Evolutionary conservation across 371 early-diverging fungal species (phyloP), one percentile per base, ranked within the genome.

Genomic region (Lichtheimia ramosa): DNA sequence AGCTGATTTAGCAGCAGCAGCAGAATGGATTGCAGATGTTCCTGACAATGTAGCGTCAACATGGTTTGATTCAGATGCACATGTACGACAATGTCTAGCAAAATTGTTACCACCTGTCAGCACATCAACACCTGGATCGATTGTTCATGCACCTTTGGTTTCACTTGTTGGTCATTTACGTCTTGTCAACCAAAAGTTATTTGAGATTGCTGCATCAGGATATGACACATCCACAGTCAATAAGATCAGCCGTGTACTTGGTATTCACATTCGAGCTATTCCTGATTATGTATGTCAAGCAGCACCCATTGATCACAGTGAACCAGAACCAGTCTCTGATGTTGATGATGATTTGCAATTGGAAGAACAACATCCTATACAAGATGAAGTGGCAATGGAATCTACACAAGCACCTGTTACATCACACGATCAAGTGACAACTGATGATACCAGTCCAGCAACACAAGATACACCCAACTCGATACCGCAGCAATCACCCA

Each of bases 61-160:
- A 39, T 81, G 81, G 81, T 81, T 81, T 58, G 76, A 75, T 34
- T 70, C 74, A 3, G 78, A 77, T 51, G 55, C 59, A 2, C 66
- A 81, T 50, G 56, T 81, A 4, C 64, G 71, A 3, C 68, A 69
- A 23, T 74, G 62, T 51, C 48, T 81, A 3, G 59, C 64, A 4
- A 60, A 64, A 4, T 48, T 81, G 3, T 52, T 81, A 40, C 81
- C 81, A 0, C 56, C 73, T 10, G 61, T 75, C 3, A 65, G 66
- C 13, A 66, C 70, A 3, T 74, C 73, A 5, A 53, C 70, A 5
- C 61, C 72, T 25, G 74, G 77, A 3, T 70, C 71, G 0, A 49
- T 69, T n/a, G 73, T 67, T 54, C 73, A 79, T 54, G 63, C 48
- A 3, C 73, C 80, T 1, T 25, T 79, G 18, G 58, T 74, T 5